These are phyloP conservation scores for Alternaria postmessia DNA, from an alignment of 2,329 filamentous ascomycete species.

Conservation along the genomic window DNA sequence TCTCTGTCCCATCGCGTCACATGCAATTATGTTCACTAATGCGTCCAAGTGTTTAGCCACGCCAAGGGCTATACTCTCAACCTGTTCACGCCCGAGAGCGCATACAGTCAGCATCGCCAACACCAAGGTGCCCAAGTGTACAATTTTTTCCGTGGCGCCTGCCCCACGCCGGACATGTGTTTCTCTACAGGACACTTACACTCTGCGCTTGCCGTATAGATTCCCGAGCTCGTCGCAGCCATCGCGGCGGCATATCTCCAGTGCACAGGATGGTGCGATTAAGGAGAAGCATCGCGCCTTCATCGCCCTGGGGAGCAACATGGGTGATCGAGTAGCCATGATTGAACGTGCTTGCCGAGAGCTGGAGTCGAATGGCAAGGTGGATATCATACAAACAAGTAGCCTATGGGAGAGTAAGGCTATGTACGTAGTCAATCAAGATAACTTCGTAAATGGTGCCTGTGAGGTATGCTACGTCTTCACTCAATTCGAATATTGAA, in stretches of 20 bases:
- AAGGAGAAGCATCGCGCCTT: constrained; percentile 63
- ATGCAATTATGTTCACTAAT: constrained; percentile 20
- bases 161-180: not conserved
- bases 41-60: constrained; percentile 6
- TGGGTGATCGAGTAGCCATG: constrained; percentile 83
- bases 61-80: not conserved
- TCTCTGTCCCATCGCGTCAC: constrained; percentile 24
- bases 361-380: constrained; percentile 73
- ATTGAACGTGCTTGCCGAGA: constrained; percentile 84
- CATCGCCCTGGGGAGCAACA: constrained; percentile 90
- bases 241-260: not conserved
- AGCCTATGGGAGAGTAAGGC: constrained; percentile 92
- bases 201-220: not conserved
- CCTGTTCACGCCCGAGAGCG: not conserved
- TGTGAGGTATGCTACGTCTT: constrained; percentile 74
- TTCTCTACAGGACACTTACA: not conserved
- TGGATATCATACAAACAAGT: constrained; percentile 81
- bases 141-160: constrained; percentile 5
- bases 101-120: not conserved
- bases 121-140: not conserved
- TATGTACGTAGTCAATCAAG: constrained; percentile 95
- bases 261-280: not conserved
- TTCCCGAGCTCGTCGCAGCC: not conserved
- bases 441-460: constrained; percentile 87
- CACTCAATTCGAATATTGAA: not conserved